A percentile compares a stretch with the other conserved stretches of the same genome.
Evolutionary conservation across 163 green algal genomes (phyloP).

Genomic region (Scenedesmus sp.): DNA sequence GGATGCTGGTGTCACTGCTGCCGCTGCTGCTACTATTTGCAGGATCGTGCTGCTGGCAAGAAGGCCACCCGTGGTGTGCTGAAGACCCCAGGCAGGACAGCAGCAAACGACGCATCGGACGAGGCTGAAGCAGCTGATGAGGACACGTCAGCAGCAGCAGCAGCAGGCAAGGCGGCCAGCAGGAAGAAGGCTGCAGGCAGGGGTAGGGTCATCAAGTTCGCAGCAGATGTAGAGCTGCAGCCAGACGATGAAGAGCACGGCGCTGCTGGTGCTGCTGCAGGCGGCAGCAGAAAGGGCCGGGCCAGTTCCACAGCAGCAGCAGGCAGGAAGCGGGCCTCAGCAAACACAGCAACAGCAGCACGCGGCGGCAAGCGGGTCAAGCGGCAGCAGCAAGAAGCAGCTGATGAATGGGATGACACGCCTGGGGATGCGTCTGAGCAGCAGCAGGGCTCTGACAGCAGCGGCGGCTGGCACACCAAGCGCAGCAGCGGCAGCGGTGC

Average conservation of each 20-base stretch:
- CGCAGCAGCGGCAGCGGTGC: not conserved
- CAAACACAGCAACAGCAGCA: not conserved
- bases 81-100: conserved; percentile 28
- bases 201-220: conserved; percentile 38
- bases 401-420: not conserved
- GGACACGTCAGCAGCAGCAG: not conserved
- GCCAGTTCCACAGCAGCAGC: not conserved
- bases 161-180: conserved; percentile 11
- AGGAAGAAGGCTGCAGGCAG: not conserved
- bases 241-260: conserved; percentile 8
- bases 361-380: not conserved
- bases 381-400: not conserved
- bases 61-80: conserved; percentile 37
- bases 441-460: not conserved
- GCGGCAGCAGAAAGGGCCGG: not conserved
- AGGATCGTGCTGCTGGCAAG: conserved; percentile 49
- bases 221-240: conserved; percentile 23
- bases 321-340: not conserved
- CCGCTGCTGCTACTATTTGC: not conserved
- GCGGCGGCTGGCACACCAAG: not conserved
- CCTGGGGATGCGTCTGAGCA: not conserved
- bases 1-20: not conserved
- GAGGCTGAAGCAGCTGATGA: not conserved
- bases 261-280: not conserved
- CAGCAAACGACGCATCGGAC: not conserved